These are phyloP conservation scores for Lichenothelia convexa DNA, from an alignment of 495 filamentous ascomycete genomes.

Conservation along the genomic window DNA sequence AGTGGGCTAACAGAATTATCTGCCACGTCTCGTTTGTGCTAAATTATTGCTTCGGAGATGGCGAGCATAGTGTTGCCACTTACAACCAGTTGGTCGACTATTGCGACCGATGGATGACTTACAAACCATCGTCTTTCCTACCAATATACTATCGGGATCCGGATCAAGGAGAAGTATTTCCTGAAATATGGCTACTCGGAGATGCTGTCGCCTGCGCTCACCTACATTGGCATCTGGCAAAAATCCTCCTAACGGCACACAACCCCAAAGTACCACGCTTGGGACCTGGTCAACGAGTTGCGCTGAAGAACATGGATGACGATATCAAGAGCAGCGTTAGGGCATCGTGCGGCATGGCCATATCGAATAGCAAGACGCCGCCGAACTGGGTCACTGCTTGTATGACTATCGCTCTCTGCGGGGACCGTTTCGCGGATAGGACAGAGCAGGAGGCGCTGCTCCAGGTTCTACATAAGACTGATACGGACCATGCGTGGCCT, in stretches of 20 bases:
- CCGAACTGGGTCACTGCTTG: conserved; percentile 26
- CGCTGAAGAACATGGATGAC: conserved; percentile 10
- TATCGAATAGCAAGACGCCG: conserved; percentile 31
- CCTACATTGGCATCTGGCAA: conserved; percentile 22
- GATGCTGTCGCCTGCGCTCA: conserved; percentile 22
- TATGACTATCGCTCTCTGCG: conserved; percentile 22
- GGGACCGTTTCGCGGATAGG: conserved; percentile 26
- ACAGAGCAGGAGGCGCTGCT: conserved; percentile 27
- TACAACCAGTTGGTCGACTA: conserved; percentile 6
- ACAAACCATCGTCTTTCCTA: conserved; percentile 9
- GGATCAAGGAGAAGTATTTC: conserved; percentile 17
- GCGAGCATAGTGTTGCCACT: conserved; percentile 1
- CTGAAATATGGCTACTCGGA: conserved; percentile 23
- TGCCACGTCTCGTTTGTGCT: conserved; percentile 34
- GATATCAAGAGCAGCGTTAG: conserved; percentile 26
- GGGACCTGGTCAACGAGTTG: conserved; percentile 17
- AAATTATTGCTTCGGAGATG: conserved; percentile 30
- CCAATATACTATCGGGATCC: conserved; percentile 9
- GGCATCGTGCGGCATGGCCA: conserved; percentile 32
- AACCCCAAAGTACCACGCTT: conserved; percentile 22
- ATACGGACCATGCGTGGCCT: conserved; percentile 27
- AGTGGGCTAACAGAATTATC: conserved; percentile 35
- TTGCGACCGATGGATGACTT: conserved; percentile 5
- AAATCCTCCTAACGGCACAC: conserved; percentile 25
- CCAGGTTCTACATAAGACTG: conserved; percentile 24